A percentile compares a stretch with the other conserved stretches of the same genome.
These are phyloP conservation scores for Xylariales sp. DNA, from an alignment of 2,329 filamentous ascomycete species.

Conservation along the genomic window DNA sequence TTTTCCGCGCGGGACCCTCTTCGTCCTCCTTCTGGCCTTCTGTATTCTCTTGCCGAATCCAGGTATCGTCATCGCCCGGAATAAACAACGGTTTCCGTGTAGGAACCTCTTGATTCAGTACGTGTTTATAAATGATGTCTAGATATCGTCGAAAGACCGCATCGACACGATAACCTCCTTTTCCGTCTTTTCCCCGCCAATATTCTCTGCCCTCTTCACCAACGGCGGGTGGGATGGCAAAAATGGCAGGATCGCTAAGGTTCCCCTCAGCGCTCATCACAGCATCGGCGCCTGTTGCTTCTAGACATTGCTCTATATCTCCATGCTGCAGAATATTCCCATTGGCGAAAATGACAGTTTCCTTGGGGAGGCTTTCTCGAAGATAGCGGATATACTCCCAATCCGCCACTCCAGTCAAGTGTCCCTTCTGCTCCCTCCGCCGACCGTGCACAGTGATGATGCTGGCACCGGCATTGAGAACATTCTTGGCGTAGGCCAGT, in stretches of 20 bases:
- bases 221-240: constrained; percentile 60
- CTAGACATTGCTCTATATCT: constrained; percentile 74
- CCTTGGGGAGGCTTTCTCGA: constrained; percentile 74
- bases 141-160: constrained; percentile 83
- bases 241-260: constrained; percentile 85
- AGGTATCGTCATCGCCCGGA: constrained; percentile 48
- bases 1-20: constrained; percentile 35
- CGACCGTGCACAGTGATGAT: constrained; percentile 92
- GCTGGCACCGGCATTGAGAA: constrained; percentile 82
- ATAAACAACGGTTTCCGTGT: constrained; percentile 69
- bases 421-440: constrained; percentile 87
- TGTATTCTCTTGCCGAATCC: constrained; percentile 32
- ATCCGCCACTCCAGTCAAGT: constrained; percentile 88
- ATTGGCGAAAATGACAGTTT: constrained; percentile 95
- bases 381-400: constrained; percentile 83
- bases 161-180: constrained; percentile 84
- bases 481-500: constrained; percentile 81
- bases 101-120: constrained; percentile 63
- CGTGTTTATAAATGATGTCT: constrained; percentile 81
- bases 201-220: constrained; percentile 73
- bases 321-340: constrained; percentile 82
- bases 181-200: constrained; percentile 76
- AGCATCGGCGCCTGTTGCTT: constrained; percentile 81
- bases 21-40: constrained; percentile 27
- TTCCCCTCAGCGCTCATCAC: constrained; percentile 98